Evolutionary conservation across 2,329 filamentous ascomycete genomes (phyloP), one percentile per base, ranked within the genome.

Genomic region (Fusarium pseudocircinatum): DNA sequence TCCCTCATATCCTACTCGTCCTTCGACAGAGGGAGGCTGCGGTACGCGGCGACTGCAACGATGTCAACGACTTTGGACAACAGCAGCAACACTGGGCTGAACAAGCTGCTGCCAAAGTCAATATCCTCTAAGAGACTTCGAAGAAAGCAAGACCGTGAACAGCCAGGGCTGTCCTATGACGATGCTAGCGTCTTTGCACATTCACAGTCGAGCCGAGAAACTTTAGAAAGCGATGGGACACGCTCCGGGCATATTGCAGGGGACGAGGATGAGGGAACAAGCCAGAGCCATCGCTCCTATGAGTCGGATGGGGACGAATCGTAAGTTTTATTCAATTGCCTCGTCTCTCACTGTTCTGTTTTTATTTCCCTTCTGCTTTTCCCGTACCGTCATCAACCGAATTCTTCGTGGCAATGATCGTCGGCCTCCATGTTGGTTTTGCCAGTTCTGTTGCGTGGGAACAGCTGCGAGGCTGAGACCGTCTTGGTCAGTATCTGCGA

Each of bases 41-140:
- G 54, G 60, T 43, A 46, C 50, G 40, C 42, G 43, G 43, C 34
- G 47, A 60, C 47, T 24, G 43, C 39, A 49, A 66, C 49, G 26
- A 56, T 62, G 60, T 37, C 69, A 54, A 60, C 74, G 24, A 72
- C 63, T 43, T 67, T 77, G 67, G 77, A 78, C 52, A 77, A 71
- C 74, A 74, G 75, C 36, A 73, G 67, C 63, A 77, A 67, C 72
- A 83, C 79, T 70, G 82, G 83, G 18, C 80, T 89, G 47, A 84
- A 82, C 64, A 90, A 88, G 80, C 83, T 90, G 36, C 80, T 91
- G 40, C 84, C 87, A 58, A 88, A 87, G 77, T 82, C 84, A 42
- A 84, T 90, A 60, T 81, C 82, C 34, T 83, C 83, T 53, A 87
- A 86, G 76, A 85, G 86, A 52, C 84, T 86, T 53, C 83, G 83